Evolutionary conservation across 2,329 filamentous ascomycete genomes (phyloP).

Genomic region (Capronia americana): DNA sequence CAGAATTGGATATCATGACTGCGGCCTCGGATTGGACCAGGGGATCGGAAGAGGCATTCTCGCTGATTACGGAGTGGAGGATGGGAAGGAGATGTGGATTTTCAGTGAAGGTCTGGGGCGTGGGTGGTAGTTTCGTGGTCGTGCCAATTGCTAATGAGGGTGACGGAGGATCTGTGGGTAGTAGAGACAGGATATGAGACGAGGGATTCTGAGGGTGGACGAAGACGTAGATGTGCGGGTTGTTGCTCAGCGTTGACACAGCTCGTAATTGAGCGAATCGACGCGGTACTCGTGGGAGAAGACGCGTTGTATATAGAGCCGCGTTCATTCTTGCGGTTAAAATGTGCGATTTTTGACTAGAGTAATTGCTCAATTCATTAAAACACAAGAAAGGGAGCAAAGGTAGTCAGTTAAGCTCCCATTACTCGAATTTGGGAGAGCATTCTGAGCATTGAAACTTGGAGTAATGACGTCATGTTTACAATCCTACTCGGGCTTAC

Average conservation of each 20-base stretch:
- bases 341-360: background rate
- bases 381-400: background rate
- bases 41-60: conserved; percentile 63
- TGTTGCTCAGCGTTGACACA: conserved; percentile 33
- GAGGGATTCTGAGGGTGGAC: conserved; percentile 48
- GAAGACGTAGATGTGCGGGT: conserved; percentile 40
- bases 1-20: conserved; percentile 65
- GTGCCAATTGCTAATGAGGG: conserved; percentile 61
- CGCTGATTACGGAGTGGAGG: conserved; percentile 61
- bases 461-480: background rate
- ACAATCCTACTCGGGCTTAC: background rate
- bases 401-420: background rate
- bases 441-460: conserved; percentile 1
- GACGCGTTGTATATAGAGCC: background rate
- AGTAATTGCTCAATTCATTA: background rate
- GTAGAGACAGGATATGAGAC: conserved; percentile 59
- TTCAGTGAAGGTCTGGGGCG: conserved; percentile 61
- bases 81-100: conserved; percentile 64
- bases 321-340: conserved; percentile 16
- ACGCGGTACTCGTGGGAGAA: conserved; percentile 20
- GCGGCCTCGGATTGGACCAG: conserved; percentile 64
- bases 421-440: background rate
- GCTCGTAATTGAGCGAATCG: conserved; percentile 22
- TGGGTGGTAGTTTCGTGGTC: conserved; percentile 60
- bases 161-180: conserved; percentile 61